phyloP scores from a whole-genome alignment of 1,284 basidiomycete species.

The Heliocybe sulcata region DNA sequence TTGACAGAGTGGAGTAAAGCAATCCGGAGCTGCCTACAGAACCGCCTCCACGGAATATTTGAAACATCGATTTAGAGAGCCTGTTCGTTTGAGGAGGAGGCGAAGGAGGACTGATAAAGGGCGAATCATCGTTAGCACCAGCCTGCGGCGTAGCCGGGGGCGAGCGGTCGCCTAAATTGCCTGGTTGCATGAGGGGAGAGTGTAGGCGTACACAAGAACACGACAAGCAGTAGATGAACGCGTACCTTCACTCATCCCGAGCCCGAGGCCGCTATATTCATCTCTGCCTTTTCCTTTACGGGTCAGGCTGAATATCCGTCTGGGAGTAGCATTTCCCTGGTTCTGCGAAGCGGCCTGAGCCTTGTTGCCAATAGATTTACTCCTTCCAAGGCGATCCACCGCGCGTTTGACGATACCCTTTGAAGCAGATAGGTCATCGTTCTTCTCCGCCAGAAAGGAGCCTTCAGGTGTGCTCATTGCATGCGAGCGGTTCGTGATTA shows the following conservation, averaged over 20 bases:
- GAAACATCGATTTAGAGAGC: conserved; percentile 26
- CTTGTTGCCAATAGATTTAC: background rate
- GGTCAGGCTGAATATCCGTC: conserved; percentile 48
- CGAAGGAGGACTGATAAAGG: conserved; percentile 69
- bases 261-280: conserved; percentile 17
- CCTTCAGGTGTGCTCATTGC: conserved; percentile 2
- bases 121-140: conserved; percentile 50
- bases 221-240: conserved; percentile 3
- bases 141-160: background rate
- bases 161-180: background rate
- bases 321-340: conserved; percentile 24
- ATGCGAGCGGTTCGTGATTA: background rate
- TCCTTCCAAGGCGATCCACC: background rate
- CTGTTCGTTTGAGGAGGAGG: conserved; percentile 42
- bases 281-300: conserved; percentile 45
- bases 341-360: background rate
- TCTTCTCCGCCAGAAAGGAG: background rate
- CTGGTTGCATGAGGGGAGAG: background rate
- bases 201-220: too few species aligned
- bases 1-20: conserved; percentile 12
- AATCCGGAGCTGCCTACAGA: conserved; percentile 41
- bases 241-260: conserved; percentile 18
- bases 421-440: background rate
- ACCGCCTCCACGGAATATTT: conserved; percentile 52
- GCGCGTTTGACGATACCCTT: background rate